Conservation (phyloP, 805 yeast genomes). For the Metschnikowia lunata region DNA sequence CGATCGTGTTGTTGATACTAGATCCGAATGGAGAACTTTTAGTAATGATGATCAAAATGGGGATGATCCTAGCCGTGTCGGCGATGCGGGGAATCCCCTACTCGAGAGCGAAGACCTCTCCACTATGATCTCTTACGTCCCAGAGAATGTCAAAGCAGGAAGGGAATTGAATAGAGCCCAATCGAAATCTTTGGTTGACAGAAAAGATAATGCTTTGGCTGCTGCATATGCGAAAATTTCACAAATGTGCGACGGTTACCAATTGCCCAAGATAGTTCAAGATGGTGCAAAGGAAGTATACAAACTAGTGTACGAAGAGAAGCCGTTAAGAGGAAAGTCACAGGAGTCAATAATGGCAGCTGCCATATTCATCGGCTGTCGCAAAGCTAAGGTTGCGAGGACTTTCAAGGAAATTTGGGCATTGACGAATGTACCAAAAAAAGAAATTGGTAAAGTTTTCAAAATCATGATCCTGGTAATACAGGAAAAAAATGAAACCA, state of each 20-base stretch:
- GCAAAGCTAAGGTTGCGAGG: constrained; percentile 90
- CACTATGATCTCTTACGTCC: constrained; percentile 84
- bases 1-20: constrained; percentile 86
- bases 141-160: constrained; percentile 82
- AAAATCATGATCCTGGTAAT: constrained; percentile 66
- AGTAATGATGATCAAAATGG: constrained; percentile 97
- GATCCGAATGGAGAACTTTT: constrained; percentile 98
- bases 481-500: constrained; percentile 45
- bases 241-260: constrained; percentile 96
- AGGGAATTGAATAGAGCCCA: constrained; percentile 89
- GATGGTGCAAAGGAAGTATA: constrained; percentile 97
- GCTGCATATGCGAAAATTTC: constrained; percentile 88
- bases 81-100: constrained; percentile 92
- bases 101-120: constrained; percentile 88
- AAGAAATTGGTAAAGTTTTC: constrained; percentile 90
- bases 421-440: constrained; percentile 85
- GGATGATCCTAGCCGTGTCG: constrained; percentile 98
- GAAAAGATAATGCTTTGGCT: constrained; percentile 80
- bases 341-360: constrained; percentile 96
- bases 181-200: constrained; percentile 77
- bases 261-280: constrained; percentile 89
- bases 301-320: constrained; percentile 84
- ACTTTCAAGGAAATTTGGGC: constrained; percentile 96
- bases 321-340: constrained; percentile 80
- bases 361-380: constrained; percentile 88